Conservation (phyloP, 2,329 filamentous ascomycete genomes). For the Sporothrix variecibatus region DNA sequence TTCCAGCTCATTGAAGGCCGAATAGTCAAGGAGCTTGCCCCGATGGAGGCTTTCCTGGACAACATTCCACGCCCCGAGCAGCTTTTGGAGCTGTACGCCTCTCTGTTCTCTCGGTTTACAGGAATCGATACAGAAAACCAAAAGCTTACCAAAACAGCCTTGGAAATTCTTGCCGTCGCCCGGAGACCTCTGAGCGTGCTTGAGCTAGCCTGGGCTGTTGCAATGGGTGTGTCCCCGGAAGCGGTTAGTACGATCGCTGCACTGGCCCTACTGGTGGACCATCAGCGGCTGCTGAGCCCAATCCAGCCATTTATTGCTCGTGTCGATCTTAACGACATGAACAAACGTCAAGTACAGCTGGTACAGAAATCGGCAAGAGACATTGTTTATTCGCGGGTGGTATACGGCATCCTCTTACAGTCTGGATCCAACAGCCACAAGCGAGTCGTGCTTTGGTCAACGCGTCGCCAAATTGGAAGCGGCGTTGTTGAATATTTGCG, state of each 20-base stretch:
- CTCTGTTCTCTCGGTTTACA: not conserved
- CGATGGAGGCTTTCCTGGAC: not conserved
- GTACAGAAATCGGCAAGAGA: not conserved
- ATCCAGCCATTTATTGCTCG: not conserved
- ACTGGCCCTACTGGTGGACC: not conserved
- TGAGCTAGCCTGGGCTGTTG: not conserved
- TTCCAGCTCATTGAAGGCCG: not conserved
- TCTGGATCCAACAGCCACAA: not conserved
- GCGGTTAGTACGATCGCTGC: not conserved
- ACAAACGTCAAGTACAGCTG: not conserved
- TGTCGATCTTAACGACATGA: not conserved
- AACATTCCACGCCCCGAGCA: not conserved
- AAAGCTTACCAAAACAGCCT: not conserved
- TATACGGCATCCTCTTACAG: too few species aligned
- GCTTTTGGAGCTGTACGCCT: not conserved
- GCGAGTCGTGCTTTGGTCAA: not conserved
- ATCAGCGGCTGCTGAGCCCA: not conserved
- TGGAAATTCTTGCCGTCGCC: not conserved
- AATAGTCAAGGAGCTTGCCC: not conserved
- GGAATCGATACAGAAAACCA: not conserved
- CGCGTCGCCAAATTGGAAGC: not conserved
- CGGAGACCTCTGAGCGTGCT: not conserved
- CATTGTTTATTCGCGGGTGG: not conserved
- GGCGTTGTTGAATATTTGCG: not conserved
- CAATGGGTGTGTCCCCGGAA: not conserved